Evolutionary conservation across 2,329 filamentous ascomycete species (phyloP).

Genomic region (Colletotrichum sp.): DNA sequence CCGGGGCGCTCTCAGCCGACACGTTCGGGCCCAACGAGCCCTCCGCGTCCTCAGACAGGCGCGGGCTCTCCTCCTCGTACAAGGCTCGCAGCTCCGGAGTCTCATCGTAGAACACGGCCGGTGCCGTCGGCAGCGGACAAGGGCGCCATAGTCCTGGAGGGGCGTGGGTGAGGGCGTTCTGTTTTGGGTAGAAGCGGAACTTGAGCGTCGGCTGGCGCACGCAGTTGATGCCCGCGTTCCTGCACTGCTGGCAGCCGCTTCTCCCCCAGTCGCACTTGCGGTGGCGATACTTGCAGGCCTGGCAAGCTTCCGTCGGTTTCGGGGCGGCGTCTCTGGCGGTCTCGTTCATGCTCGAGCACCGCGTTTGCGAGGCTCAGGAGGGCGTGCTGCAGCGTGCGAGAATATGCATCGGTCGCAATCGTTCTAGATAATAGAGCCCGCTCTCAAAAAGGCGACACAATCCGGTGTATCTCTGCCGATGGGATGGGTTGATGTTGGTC

Average conservation of each 20-base stretch:
- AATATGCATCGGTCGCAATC: neutral
- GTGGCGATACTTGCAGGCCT: neutral
- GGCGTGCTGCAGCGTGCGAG: neutral
- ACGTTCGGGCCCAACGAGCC: neutral
- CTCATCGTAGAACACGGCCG: neutral
- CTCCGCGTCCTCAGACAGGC: neutral
- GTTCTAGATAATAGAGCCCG: rapidly evolving
- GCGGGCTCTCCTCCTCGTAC: neutral
- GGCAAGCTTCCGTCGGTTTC: neutral
- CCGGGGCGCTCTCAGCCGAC: neutral
- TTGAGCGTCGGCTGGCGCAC: neutral
- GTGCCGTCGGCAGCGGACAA: neutral
- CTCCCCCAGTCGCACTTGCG: neutral
- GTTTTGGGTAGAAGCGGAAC: neutral
- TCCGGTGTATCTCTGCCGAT: neutral
- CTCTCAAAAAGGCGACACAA: rapidly evolving
- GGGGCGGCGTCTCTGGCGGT: neutral
- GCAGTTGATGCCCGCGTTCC: neutral
- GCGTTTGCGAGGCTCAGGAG: neutral
- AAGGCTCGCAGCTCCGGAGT: neutral
- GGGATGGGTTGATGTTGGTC: neutral
- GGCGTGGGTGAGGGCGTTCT: neutral
- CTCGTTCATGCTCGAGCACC: neutral
- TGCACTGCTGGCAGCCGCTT: neutral
- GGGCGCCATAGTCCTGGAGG: neutral